Conservation (phyloP, 1,284 basidiomycete species). For the Ceratobasidium theobromae region DNA sequence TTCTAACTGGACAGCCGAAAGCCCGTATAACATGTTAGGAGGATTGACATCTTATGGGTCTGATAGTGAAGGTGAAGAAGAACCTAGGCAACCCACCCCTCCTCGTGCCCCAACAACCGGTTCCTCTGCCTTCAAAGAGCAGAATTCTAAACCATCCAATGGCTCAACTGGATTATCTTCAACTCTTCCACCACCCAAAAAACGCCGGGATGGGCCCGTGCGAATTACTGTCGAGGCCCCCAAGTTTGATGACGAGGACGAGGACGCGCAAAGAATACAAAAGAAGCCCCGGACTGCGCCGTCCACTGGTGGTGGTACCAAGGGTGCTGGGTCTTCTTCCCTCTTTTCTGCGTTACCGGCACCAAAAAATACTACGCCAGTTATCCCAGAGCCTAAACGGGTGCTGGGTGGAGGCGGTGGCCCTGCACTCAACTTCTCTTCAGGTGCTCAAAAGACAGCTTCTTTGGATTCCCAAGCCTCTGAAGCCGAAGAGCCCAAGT, state of each 20-base stretch:
- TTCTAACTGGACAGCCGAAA: too few species aligned
- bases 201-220: conserved; percentile 51
- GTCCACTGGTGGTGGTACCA: conserved; percentile 34
- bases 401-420: conserved; percentile 65
- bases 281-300: conserved; percentile 55
- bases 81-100: conserved; percentile 47
- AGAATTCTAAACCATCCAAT: conserved; percentile 40
- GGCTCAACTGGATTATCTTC: conserved; percentile 36
- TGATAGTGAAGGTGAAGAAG: conserved; percentile 58
- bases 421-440: conserved; percentile 60
- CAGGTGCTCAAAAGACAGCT: conserved; percentile 38
- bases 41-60: conserved; percentile 71
- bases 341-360: conserved; percentile 73
- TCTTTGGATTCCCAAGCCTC: conserved; percentile 13
- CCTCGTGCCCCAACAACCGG: conserved; percentile 45
- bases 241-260: conserved; percentile 51
- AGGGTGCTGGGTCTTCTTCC: conserved; percentile 61
- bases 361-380: conserved; percentile 58
- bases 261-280: conserved; percentile 50
- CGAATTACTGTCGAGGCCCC: conserved; percentile 72
- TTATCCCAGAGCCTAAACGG: conserved; percentile 50
- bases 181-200: conserved; percentile 45
- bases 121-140: conserved; percentile 30
- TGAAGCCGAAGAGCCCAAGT: conserved; percentile 11
- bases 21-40: conserved; percentile 59